A percentile compares a stretch with the other conserved stretches of the same genome.
Evolutionary conservation across 2,329 filamentous ascomycete genomes (phyloP).

Genomic region (Xylariaceae sp.): DNA sequence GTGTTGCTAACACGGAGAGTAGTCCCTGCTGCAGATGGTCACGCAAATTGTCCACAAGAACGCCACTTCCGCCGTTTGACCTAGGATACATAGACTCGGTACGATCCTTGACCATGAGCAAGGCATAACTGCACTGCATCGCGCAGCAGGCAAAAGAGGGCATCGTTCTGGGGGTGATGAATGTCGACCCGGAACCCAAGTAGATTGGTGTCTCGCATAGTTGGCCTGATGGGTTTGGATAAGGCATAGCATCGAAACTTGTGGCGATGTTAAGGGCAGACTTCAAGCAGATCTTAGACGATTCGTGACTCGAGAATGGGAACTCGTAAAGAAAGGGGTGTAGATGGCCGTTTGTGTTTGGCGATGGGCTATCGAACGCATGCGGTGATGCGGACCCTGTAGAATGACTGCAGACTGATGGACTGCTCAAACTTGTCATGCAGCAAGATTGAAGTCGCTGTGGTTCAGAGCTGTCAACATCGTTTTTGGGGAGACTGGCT

Average conservation of each 20-base stretch:
- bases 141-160: slow-evolving; percentile 54
- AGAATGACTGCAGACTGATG: slow-evolving; percentile 33
- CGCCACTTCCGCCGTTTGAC: slow-evolving; percentile 31
- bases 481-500: slow-evolving; percentile 40
- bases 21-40: slow-evolving; percentile 50
- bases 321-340: slow-evolving; percentile 36
- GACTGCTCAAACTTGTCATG: slow-evolving; percentile 36
- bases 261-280: slow-evolving; percentile 56
- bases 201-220: slow-evolving; percentile 44
- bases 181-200: slow-evolving; percentile 45
- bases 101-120: slow-evolving; percentile 52
- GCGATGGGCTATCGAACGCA: slow-evolving; percentile 39
- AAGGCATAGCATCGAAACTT: slow-evolving; percentile 54
- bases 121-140: slow-evolving; percentile 54
- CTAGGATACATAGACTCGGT: slow-evolving; percentile 47
- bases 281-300: slow-evolving; percentile 56
- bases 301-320: slow-evolving; percentile 55
- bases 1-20: slow-evolving; percentile 49
- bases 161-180: slow-evolving; percentile 53
- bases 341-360: slow-evolving; percentile 17
- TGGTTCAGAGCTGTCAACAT: slow-evolving; percentile 38
- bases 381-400: slow-evolving; percentile 40
- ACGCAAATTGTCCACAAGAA: slow-evolving; percentile 47
- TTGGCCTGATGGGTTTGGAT: slow-evolving; percentile 50
- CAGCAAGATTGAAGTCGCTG: slow-evolving; percentile 47